Percentiles rank a stretch among this genome's conserved stretches.
phyloP scores from a whole-genome alignment of 176 grass and related monocot genomes.

The Oryza meridionalis region DNA sequence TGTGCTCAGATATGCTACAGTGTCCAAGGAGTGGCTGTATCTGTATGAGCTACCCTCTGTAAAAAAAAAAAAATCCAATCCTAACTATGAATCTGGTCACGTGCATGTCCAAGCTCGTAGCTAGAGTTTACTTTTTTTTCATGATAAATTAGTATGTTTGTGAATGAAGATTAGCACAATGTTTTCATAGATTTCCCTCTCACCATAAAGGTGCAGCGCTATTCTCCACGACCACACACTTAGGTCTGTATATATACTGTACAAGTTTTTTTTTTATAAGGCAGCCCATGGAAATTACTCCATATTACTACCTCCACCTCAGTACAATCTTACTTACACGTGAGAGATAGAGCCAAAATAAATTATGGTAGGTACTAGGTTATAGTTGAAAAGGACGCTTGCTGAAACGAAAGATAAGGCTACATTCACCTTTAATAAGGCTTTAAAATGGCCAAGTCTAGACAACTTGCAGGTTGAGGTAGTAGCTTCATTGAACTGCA shows the following conservation, averaged over 20 bases:
- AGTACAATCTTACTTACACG: background rate
- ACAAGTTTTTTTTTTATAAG: too few relatives aligned
- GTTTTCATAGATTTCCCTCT: background rate
- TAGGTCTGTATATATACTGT: too few relatives aligned
- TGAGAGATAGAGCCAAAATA: background rate
- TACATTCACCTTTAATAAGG: background rate
- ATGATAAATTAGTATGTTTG: too few relatives aligned
- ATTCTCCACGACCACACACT: too few relatives aligned
- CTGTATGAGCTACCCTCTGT: background rate
- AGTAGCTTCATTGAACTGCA: background rate
- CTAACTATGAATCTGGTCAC: too few relatives aligned
- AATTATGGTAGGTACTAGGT: slow-evolving; percentile 14
- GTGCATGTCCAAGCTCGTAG: too few relatives aligned
- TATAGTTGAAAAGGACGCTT: background rate
- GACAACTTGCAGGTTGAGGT: background rate
- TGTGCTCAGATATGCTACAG: background rate
- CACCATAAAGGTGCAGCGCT: background rate
- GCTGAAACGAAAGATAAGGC: background rate
- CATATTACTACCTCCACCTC: too few relatives aligned
- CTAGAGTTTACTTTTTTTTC: too few relatives aligned
- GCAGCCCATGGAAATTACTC: too few relatives aligned
- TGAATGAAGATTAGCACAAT: background rate
- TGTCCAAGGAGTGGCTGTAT: background rate
- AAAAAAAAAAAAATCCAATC: too few relatives aligned
- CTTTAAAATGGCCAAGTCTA: too few relatives aligned